A percentile compares a stretch with the other conserved stretches of the same genome.
These are phyloP conservation scores for Sordariomycetes sp. DNA, from an alignment of 2,329 filamentous ascomycete genomes.

Conservation along the genomic window DNA sequence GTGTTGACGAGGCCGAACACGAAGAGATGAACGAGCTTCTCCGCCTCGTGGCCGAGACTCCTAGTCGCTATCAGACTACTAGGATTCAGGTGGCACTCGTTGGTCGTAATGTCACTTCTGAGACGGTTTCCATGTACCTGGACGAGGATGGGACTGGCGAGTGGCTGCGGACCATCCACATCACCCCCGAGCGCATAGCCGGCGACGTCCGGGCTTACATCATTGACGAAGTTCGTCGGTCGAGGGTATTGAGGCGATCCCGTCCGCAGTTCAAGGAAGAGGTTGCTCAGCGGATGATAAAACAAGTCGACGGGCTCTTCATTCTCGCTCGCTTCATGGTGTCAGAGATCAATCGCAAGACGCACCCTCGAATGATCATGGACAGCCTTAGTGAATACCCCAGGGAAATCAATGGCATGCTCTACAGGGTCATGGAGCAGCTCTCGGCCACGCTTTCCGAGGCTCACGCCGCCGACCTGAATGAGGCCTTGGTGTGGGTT, in stretches of 20 bases:
- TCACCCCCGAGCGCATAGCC: constrained; percentile 26
- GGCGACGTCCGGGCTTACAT: constrained; percentile 28
- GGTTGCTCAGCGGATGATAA: constrained; percentile 23
- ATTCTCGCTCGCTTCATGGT: constrained; percentile 36
- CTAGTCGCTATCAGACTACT: constrained; percentile 1
- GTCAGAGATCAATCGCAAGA: constrained; percentile 29
- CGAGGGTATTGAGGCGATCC: constrained; percentile 20
- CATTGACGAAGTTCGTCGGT: constrained; percentile 22
- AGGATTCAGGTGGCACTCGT: constrained; percentile 23
- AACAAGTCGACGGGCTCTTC: constrained; percentile 31
- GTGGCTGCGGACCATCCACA: constrained; percentile 23
- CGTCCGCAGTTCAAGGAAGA: constrained; percentile 18
- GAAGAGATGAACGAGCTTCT: constrained; percentile 23
- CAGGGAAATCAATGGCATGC: constrained; percentile 26
- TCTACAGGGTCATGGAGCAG: constrained; percentile 24
- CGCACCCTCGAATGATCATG: constrained; percentile 28
- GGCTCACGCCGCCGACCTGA: constrained; percentile 26
- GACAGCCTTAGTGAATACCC: constrained; percentile 29
- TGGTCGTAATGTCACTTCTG: constrained; percentile 26
- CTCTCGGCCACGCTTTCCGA: constrained; percentile 23
- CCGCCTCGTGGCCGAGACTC: constrained; percentile 9
- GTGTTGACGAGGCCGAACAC: constrained; percentile 28
- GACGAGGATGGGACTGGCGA: constrained; percentile 17
- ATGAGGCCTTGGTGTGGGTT: constrained; percentile 31
- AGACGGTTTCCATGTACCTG: constrained; percentile 19